Conservation (phyloP, 192 early-diverging fungal species). For the Gonapodya prolifera region DNA sequence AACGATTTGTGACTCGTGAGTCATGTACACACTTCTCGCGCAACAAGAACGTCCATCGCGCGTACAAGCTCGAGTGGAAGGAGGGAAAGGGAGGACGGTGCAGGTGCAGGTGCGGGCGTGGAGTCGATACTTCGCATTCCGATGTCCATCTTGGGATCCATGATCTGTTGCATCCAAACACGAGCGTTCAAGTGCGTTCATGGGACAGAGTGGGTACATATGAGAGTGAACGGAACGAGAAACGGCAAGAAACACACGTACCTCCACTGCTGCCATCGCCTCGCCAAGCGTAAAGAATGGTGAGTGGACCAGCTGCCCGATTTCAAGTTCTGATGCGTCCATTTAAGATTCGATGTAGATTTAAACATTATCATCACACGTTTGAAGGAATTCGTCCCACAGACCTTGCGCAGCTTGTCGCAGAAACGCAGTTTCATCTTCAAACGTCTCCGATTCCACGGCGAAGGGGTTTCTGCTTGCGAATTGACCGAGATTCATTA, state of each 20-base stretch:
- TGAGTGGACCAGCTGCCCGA: slow-evolving; percentile 41
- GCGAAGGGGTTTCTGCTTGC: not conserved
- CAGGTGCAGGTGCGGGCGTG: not conserved
- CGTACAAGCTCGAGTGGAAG: slow-evolving; percentile 14
- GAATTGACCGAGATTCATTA: not conserved
- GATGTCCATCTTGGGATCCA: slow-evolving; percentile 24
- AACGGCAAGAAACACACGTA: slow-evolving; percentile 23
- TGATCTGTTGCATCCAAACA: slow-evolving; percentile 14
- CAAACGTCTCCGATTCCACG: not conserved
- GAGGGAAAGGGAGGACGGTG: slow-evolving; percentile 2
- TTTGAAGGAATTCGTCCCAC: not conserved
- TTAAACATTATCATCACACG: not conserved
- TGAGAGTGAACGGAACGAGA: not conserved
- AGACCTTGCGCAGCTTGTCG: not conserved
- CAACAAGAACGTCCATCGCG: slow-evolving; percentile 11
- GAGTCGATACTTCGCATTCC: slow-evolving; percentile 16
- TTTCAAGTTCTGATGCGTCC: slow-evolving; percentile 24
- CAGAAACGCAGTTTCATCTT: not conserved
- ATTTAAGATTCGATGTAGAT: not conserved
- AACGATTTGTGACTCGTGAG: too few species aligned
- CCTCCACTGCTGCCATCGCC: slow-evolving; percentile 53
- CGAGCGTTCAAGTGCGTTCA: not conserved
- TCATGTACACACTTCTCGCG: slow-evolving; percentile 3
- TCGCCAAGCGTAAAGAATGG: slow-evolving; percentile 41
- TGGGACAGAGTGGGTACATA: not conserved